Conservation (phyloP, 176 grass and related monocot genomes). For the Panicum miliaceum region DNA sequence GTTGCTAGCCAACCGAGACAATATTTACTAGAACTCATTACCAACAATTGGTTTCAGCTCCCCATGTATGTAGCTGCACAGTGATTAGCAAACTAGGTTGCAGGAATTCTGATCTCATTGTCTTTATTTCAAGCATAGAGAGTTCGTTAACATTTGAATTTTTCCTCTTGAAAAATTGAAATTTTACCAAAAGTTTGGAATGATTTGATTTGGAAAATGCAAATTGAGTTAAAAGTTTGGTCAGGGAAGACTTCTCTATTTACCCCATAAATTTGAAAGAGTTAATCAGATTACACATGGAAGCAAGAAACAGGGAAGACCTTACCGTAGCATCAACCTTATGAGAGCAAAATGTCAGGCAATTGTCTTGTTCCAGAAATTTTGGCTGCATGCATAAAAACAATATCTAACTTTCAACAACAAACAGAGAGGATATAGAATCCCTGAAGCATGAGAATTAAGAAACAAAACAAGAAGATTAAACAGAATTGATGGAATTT, state of each 20-base stretch:
- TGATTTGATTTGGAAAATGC: neutral
- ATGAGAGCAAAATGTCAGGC: slow-evolving; percentile 77
- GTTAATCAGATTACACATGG: slow-evolving; percentile 8
- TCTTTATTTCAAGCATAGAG: neutral
- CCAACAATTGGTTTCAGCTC: slow-evolving; percentile 1
- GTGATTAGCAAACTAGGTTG: neutral
- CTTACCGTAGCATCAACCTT: slow-evolving; percentile 80
- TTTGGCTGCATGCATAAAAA: slow-evolving; percentile 69
- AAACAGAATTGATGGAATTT: slow-evolving; percentile 17
- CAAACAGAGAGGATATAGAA: slow-evolving; percentile 17
- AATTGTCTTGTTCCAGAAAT: slow-evolving; percentile 73
- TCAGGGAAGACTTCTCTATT: neutral
- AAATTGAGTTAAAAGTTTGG: neutral
- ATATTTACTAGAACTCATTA: neutral
- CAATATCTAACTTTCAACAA: slow-evolving; percentile 16
- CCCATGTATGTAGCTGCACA: neutral
- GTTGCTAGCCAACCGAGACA: neutral
- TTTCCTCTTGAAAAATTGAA: neutral
- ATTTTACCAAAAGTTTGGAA: neutral
- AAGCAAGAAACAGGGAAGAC: slow-evolving; percentile 22
- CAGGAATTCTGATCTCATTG: neutral
- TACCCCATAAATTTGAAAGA: neutral
- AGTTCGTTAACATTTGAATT: neutral
- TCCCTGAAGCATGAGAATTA: slow-evolving; percentile 28
- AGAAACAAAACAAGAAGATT: slow-evolving; percentile 24